Evolutionary conservation across 352 stramenopile species (phyloP).

Genomic region (Pythium phragmiticola): DNA sequence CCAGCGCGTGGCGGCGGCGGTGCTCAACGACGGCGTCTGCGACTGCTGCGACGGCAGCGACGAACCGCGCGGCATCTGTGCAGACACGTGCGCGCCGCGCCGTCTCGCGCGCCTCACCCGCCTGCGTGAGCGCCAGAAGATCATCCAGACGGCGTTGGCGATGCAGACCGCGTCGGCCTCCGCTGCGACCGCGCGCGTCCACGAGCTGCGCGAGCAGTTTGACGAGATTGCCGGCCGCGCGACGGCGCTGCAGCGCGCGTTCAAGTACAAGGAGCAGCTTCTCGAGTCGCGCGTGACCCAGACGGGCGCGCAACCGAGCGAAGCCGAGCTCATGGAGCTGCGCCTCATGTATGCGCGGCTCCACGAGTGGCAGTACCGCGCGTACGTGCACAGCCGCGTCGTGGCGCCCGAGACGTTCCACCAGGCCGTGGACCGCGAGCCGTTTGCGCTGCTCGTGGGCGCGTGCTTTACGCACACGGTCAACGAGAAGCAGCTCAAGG

Average conservation of each 20-base stretch:
- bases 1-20: constrained; percentile 44
- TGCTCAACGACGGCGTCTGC: constrained; percentile 93
- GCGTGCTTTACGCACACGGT: constrained; percentile 68
- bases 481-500: constrained; percentile 72
- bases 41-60: constrained; percentile 98
- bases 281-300: constrained; percentile 24
- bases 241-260: constrained; percentile 26
- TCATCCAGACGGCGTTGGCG: constrained; percentile 26
- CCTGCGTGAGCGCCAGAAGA: constrained; percentile 15
- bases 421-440: constrained; percentile 34
- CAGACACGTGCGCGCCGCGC: constrained; percentile 36
- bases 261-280: constrained; percentile 34
- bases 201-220: background rate
- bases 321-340: constrained; percentile 37
- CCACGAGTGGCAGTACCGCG: constrained; percentile 42
- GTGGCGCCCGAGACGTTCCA: constrained; percentile 46
- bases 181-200: constrained; percentile 28
- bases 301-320: constrained; percentile 25
- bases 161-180: constrained; percentile 31
- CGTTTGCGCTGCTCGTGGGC: constrained; percentile 58
- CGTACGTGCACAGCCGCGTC: constrained; percentile 54
- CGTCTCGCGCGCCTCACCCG: background rate
- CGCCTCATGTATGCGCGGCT: constrained; percentile 51
- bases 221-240: constrained; percentile 30
- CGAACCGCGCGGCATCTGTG: constrained; percentile 50